Evolutionary conservation across 2,329 filamentous ascomycete genomes (phyloP), one percentile per base, ranked within the genome.

Genomic region (Claviceps fusiformis): DNA sequence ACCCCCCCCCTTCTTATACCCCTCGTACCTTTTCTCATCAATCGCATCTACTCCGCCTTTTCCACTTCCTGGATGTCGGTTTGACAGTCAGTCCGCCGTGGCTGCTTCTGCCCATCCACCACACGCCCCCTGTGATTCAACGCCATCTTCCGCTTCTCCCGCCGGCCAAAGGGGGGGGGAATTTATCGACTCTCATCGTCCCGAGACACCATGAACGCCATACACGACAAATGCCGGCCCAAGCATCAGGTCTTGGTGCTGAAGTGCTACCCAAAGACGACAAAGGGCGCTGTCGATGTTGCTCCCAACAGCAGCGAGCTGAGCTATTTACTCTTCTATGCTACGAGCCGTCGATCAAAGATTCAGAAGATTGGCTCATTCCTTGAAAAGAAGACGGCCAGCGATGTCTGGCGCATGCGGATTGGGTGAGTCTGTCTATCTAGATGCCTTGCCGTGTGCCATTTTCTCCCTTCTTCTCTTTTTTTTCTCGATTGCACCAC

Each of bases 251-350:
- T 96, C 63, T 77, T 97, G 58, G 86, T 96, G 62, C 81, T 96
- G 61, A 96, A 95, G 75, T 97, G 92, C 76, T 98, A 96, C 70
- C 93, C 93, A 45, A 86, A 87, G 62, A 91, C 88, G 60, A 88
- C 88, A 61, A 97, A 96, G 73, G 89, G 89, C 53, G 85, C 88
- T 59, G 86, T 91, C 67, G 89, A 95, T 65, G 89, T 95, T 66
- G 95, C 92, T 73, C 91, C 93, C 48, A 97, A 97, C 72, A 89
- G 89, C 61, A 95, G 89, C 73, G 93, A 98, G 76, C 82, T 98
- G 59, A 95, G 89, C 71, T 97, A 97, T 69, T 81, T 98, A 60
- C 82, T 97, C 54, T 97, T 95, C 78, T 97, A 98, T 75, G 90
- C 89, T 58, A 95, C 88, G 67, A 95, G 91, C 63, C 88, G 92